A percentile compares a stretch with the other conserved stretches of the same genome.
phyloP scores from a whole-genome alignment of 176 grass and related monocot species.

The Metroxylon sagu region DNA sequence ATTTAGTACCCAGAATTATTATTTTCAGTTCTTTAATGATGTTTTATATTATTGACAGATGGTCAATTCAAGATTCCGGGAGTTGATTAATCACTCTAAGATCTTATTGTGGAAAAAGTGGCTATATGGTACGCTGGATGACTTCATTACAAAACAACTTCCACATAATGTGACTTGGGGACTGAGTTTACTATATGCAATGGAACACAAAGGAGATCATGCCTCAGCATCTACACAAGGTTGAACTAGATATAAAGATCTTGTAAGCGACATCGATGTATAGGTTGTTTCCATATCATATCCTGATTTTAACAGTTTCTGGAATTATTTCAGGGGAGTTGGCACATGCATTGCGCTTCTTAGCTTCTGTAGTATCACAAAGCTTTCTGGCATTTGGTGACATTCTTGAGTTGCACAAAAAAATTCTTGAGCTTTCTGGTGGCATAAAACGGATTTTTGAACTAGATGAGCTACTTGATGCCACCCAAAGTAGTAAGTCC shows the following conservation, averaged over 20 bases:
- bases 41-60: conserved; percentile 43
- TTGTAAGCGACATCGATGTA: too few species aligned
- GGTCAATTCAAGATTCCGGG: conserved; percentile 76
- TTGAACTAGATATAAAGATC: conserved; percentile 20
- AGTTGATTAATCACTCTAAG: conserved; percentile 75
- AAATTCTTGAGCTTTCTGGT: conserved; percentile 93
- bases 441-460: conserved; percentile 95
- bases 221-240: conserved; percentile 92
- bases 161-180: conserved; percentile 99
- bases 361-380: conserved; percentile 96
- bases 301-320: too few species aligned
- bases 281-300: too few species aligned
- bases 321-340: conserved; percentile 53
- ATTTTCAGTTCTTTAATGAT: background rate
- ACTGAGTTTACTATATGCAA: conserved; percentile 89
- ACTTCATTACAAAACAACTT: conserved; percentile 98
- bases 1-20: too few species aligned
- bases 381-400: conserved; percentile 97
- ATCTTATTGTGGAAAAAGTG: conserved; percentile 81
- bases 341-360: conserved; percentile 89
- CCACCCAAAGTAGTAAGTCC: conserved; percentile 67
- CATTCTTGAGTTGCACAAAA: conserved; percentile 91
- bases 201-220: conserved; percentile 94
- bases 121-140: conserved; percentile 94
- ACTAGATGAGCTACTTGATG: conserved; percentile 64